phyloP scores from a whole-genome alignment of 1,284 basidiomycete species.

The Ustilago esculenta region DNA sequence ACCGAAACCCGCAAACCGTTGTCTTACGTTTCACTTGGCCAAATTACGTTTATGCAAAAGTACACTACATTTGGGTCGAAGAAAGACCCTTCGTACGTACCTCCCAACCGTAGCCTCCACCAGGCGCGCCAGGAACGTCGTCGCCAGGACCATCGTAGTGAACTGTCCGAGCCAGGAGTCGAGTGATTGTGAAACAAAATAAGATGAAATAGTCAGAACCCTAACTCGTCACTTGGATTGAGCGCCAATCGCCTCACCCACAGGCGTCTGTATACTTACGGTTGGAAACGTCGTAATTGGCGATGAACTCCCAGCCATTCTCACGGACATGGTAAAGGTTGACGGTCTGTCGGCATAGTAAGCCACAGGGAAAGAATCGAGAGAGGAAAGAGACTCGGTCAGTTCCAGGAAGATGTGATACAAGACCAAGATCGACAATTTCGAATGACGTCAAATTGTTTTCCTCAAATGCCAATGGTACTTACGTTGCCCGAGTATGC shows the following conservation, averaged over 20 bases:
- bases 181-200: not conserved
- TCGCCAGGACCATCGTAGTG: slow-evolving; percentile 65
- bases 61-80: no score
- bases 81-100: slow-evolving; percentile 61
- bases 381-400: no score
- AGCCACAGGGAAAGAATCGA: no score
- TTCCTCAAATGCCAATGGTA: not conserved
- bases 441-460: no score
- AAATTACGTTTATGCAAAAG: no score
- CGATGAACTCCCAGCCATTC: slow-evolving; percentile 75
- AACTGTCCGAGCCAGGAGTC: slow-evolving; percentile 19
- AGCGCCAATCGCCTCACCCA: no score
- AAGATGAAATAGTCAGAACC: not conserved
- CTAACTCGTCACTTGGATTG: no score
- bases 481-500: slow-evolving; percentile 83
- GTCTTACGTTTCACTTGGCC: slow-evolving; percentile 54
- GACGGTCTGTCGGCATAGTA: slow-evolving; percentile 73
- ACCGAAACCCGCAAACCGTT: no score
- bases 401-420: no score
- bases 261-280: slow-evolving; percentile 27
- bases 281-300: slow-evolving; percentile 63
- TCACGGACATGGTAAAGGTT: slow-evolving; percentile 96
- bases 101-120: slow-evolving; percentile 64
- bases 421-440: no score
- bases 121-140: slow-evolving; percentile 56